Conservation (phyloP, 2,329 filamentous ascomycete species). For the Colletotrichum sp. region DNA sequence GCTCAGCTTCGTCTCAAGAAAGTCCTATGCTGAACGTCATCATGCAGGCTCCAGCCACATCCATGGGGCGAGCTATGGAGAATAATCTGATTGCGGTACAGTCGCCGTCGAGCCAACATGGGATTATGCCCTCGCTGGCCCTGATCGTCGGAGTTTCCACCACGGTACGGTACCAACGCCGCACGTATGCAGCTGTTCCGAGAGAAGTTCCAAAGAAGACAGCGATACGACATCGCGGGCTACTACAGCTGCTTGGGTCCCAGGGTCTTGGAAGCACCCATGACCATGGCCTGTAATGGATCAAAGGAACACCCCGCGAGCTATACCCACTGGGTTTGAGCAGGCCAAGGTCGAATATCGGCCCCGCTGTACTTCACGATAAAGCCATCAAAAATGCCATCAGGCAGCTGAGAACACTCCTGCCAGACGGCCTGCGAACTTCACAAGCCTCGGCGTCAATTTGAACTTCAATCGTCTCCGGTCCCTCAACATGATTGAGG, state of each 20-base stretch:
- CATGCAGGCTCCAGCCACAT: not conserved
- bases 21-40: not conserved
- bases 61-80: not conserved
- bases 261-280: not conserved
- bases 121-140: not conserved
- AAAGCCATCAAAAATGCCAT: not conserved
- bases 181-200: not conserved
- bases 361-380: not conserved
- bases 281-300: not conserved
- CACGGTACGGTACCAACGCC: fast-evolving
- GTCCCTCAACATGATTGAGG: not conserved
- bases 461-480: not conserved
- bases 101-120: not conserved
- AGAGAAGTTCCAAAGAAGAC: not conserved
- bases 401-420: not conserved
- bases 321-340: not conserved
- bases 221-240: not conserved
- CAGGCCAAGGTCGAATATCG: not conserved
- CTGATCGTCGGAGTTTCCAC: not conserved
- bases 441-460: not conserved
- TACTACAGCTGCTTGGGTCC: not conserved
- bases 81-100: not conserved
- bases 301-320: not conserved
- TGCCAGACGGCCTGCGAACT: not conserved
- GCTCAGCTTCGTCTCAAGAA: not conserved